Evolutionary conservation across 225 moss, liverwort and hornwort species (phyloP).

Genomic region (Neckera pumila): DNA sequence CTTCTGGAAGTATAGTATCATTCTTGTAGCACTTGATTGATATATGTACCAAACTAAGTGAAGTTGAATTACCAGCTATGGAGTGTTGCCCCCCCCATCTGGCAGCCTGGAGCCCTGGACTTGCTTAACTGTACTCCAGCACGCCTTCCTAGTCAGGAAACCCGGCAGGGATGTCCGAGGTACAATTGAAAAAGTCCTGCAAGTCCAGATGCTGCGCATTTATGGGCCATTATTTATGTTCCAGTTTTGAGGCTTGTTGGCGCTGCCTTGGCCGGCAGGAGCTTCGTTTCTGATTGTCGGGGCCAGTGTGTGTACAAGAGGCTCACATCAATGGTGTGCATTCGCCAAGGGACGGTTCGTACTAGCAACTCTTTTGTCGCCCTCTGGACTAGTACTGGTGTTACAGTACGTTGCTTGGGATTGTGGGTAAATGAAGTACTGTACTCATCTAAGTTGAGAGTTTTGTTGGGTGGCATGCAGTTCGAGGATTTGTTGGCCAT

Average conservation of each 20-base stretch:
- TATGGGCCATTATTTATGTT: too few relatives aligned
- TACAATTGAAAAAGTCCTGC: neutral
- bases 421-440: neutral
- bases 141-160: neutral
- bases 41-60: neutral
- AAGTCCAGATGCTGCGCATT: neutral
- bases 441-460: neutral
- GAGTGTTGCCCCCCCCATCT: neutral
- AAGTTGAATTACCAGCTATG: neutral
- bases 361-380: neutral
- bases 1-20: neutral
- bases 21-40: neutral
- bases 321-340: slow-evolving; percentile 68
- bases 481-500: slow-evolving; percentile 84
- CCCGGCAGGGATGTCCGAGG: neutral
- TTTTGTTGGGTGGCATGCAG: slow-evolving; percentile 14
- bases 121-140: neutral
- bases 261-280: neutral
- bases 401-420: neutral
- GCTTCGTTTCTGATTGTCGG: neutral
- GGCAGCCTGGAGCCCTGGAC: neutral
- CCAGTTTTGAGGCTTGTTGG: neutral
- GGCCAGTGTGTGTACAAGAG: neutral
- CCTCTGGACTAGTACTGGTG: neutral
- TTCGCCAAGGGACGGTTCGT: slow-evolving; percentile 82